These are phyloP conservation scores for Nigrograna mackinnonii DNA, from an alignment of 2,329 filamentous ascomycete species.

Conservation along the genomic window DNA sequence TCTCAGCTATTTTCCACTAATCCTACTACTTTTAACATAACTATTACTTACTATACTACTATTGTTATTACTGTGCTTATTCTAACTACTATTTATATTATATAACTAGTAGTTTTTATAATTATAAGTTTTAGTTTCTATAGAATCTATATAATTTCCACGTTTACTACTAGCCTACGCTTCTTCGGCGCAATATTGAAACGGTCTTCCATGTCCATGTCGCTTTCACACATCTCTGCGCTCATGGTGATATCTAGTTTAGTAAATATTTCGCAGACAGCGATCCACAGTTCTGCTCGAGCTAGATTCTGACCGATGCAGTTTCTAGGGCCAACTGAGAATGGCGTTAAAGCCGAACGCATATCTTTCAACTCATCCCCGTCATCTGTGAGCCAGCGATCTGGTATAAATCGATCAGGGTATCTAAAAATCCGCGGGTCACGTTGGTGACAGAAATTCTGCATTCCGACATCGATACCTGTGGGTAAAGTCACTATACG, in stretches of 20 bases:
- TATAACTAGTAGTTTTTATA: no score
- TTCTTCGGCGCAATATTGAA: background rate
- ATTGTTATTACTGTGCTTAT: no score
- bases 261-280: background rate
- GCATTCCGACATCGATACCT: background rate
- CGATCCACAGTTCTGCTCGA: slow-evolving; percentile 3
- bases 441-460: background rate
- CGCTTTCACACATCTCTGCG: background rate
- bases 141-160: no score
- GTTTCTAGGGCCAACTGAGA: slow-evolving; percentile 1
- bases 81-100: no score
- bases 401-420: background rate
- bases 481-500: background rate
- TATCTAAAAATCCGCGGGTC: background rate
- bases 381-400: background rate
- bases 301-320: slow-evolving; percentile 17
- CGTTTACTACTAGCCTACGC: background rate
- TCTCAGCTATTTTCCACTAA: no score
- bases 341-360: slow-evolving; percentile 1
- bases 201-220: background rate
- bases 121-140: no score
- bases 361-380: slow-evolving; percentile 1
- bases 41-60: no score
- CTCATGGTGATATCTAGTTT: background rate
- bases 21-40: no score